These are phyloP conservation scores for Morella rubra DNA, from an alignment of 306 rosid species.

Conservation along the genomic window DNA sequence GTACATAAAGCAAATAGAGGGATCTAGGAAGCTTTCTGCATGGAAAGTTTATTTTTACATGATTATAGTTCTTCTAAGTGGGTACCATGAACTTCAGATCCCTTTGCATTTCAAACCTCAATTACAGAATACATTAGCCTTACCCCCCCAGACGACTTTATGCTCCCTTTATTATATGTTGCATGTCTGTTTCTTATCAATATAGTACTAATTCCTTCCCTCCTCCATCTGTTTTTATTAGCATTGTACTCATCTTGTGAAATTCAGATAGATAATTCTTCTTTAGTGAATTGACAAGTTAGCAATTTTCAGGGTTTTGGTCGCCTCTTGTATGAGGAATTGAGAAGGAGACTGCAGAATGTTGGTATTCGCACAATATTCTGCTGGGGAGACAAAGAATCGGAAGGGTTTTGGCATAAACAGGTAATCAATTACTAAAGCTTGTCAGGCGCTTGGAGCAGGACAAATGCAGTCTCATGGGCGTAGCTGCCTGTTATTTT, in stretches of 20 bases:
- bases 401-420: conserved; percentile 90
- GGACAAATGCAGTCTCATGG: neutral
- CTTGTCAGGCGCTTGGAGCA: conserved; percentile 19
- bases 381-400: conserved; percentile 96
- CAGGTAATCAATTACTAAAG: conserved; percentile 47
- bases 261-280: conserved; percentile 9
- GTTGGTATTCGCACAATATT: conserved; percentile 77
- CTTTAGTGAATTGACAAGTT: conserved; percentile 16
- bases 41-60: conserved; percentile 1
- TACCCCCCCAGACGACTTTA: neutral
- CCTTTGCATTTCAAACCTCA: conserved; percentile 1
- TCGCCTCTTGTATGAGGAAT: conserved; percentile 55
- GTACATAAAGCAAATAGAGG: neutral
- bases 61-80: conserved; percentile 13
- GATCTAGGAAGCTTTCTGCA: neutral
- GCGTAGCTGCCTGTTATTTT: conserved; percentile 10
- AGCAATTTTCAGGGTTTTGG: conserved; percentile 73
- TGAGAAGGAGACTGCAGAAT: conserved; percentile 64
- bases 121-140: neutral
- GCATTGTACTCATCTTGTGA: neutral
- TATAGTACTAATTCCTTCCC: conserved; percentile 2
- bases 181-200: conserved; percentile 10
- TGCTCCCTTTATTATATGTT: neutral
- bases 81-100: conserved; percentile 9
- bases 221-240: neutral